These are phyloP conservation scores for Euphorbia schlechtendalii DNA, from an alignment of 441 rosid species.

Conservation along the genomic window DNA sequence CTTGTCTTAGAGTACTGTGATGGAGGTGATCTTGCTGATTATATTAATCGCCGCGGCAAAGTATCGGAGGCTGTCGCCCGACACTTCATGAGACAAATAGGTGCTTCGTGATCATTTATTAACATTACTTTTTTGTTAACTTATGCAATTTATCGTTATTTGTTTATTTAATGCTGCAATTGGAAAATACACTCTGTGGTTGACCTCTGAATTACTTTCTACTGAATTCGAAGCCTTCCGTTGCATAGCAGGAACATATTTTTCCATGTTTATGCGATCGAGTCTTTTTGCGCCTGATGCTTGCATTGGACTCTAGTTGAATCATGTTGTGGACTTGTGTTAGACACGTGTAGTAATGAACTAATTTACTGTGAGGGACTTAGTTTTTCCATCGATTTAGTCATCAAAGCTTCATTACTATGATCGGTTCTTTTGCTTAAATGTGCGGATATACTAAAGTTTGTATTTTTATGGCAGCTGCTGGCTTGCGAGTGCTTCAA, in stretches of 20 bases:
- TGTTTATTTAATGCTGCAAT: not conserved
- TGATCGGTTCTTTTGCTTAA: not conserved
- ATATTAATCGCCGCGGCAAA: constrained; percentile 54
- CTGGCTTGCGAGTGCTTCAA: constrained; percentile 78
- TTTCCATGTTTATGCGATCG: not conserved
- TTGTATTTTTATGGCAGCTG: constrained; percentile 41
- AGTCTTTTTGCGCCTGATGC: not conserved
- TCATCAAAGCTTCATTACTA: not conserved
- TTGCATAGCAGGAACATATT: not conserved
- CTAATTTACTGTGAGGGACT: not conserved
- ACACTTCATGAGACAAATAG: constrained; percentile 75
- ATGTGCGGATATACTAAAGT: not conserved
- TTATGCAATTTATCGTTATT: constrained; percentile 3
- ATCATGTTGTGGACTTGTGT: not conserved
- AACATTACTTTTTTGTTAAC: not conserved
- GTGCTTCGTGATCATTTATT: constrained; percentile 25
- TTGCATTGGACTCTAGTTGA: not conserved
- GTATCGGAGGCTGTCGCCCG: constrained; percentile 64
- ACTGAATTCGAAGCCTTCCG: not conserved
- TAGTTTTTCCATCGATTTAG: not conserved
- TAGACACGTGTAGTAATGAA: not conserved
- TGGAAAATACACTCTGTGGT: not conserved
- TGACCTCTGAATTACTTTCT: not conserved
- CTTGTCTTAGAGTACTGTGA: constrained; percentile 85
- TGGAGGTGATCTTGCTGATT: constrained; percentile 79